Evolutionary conservation across 2,329 filamentous ascomycete genomes (phyloP), one percentile per base, ranked within the genome.

Genomic region (Nigrospora oryzae): DNA sequence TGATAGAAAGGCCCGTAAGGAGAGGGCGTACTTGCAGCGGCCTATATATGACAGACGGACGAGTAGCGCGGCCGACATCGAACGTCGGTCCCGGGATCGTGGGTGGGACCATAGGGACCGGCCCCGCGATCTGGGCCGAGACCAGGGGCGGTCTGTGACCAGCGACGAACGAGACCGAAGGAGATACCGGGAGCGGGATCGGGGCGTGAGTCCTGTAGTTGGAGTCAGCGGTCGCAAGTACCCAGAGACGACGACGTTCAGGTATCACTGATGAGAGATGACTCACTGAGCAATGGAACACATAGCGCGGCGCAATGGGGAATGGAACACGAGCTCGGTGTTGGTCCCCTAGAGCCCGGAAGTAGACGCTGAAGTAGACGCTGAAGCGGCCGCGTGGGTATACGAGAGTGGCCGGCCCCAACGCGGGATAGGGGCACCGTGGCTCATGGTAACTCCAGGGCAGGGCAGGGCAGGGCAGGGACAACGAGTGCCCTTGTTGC

Each of bases 21-120:
- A 55, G 38, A 55, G 52, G n/a, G 50, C 40, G 13, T 57, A 59
- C 50, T 42, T 61, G 28, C 42, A 16, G 3, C 55, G 56, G 10
- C 59, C 60, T 12, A 41, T 42, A 6, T 28, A 50, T 23, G 50
- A 46, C n/a, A 53, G 57, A 36, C 52, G 60, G 42, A 55, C 58
- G 2, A 62, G 59, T 39, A 62, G 60, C 39, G 59, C 61, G 30
- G 49, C 56, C 4, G 60, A 62, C 41, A 38, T 53, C 11, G 60
- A 58, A 23, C 48, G 57, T 31, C 50, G 54, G 16, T 45, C 45
- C n/a, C 51, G 55, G 40, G 56, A 59, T 11, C 47, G 44, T 14
- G 31, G 46, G 8, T 58, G 55, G 54, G 58, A 59, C 42, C 43
- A 48, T 11, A 52, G 48, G 14, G 48, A 48, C 15, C 40, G 48